These are phyloP conservation scores for Breviolum minutum DNA, from an alignment of 73 alveolate species.

Conservation along the genomic window DNA sequence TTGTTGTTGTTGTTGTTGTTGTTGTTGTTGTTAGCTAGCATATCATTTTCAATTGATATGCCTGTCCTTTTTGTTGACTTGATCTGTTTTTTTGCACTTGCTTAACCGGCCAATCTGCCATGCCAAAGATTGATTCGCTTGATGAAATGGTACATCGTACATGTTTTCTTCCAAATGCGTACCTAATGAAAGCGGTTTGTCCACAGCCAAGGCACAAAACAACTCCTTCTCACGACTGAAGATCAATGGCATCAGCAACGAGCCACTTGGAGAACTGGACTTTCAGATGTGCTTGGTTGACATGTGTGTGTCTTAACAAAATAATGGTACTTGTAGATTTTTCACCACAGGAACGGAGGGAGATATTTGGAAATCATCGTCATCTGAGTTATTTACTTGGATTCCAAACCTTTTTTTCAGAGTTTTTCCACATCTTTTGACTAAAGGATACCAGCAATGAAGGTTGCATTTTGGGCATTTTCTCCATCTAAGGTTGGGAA, in stretches of 20 bases:
- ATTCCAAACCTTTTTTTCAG: not conserved
- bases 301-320: too few relatives aligned
- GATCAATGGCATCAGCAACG: conserved; percentile 94
- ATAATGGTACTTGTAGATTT: too few relatives aligned
- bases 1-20: too few relatives aligned
- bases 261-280: conserved; percentile 15
- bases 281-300: too few relatives aligned
- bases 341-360: not conserved
- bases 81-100: not conserved
- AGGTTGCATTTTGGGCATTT: not conserved
- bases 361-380: not conserved
- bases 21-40: too few relatives aligned
- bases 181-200: not conserved
- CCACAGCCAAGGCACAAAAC: conserved; percentile 77
- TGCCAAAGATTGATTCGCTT: not conserved
- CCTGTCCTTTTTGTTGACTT: too few relatives aligned
- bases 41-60: too few relatives aligned
- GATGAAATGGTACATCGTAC: not conserved
- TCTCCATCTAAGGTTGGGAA: conserved; percentile 61
- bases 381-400: not conserved
- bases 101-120: not conserved
- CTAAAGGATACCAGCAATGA: not conserved
- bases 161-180: not conserved
- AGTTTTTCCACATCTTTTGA: not conserved
- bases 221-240: conserved; percentile 86